A percentile compares a stretch with the other conserved stretches of the same genome.
Conservation (phyloP, 306 rosid genomes). For the Lithocarpus polystachyus region DNA sequence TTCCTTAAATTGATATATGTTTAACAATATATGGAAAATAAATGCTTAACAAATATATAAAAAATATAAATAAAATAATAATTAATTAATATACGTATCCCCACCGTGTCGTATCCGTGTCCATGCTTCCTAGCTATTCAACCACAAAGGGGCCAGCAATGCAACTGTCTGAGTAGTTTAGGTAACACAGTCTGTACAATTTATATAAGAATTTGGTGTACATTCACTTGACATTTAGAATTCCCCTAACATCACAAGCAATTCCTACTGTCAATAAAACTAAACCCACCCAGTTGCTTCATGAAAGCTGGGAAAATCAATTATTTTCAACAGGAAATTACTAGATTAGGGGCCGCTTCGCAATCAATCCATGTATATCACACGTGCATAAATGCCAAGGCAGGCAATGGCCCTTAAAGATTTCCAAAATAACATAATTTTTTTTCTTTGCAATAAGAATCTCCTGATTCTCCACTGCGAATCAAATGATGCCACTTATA, state of each 20-base stretch:
- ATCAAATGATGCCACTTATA: neutral
- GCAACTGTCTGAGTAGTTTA: neutral
- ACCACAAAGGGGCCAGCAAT: neutral
- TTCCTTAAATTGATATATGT: too few species aligned
- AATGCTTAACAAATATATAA: too few species aligned
- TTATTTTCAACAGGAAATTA: neutral
- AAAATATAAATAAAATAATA: too few species aligned
- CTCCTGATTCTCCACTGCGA: neutral
- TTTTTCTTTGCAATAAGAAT: neutral
- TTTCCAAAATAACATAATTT: neutral
- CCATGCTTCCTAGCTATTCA: neutral
- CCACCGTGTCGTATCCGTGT: accelerated
- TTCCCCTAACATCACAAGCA: neutral
- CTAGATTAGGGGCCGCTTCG: neutral
- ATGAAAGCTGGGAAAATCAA: neutral
- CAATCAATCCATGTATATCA: neutral
- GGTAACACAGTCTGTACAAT: neutral
- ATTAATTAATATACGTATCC: too few species aligned
- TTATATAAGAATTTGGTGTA: neutral
- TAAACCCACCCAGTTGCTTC: neutral
- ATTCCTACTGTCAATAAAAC: neutral
- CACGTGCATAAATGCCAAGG: neutral
- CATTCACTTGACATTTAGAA: neutral
- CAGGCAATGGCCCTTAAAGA: neutral
- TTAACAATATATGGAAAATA: too few species aligned